Percentiles rank a stretch among this genome's conserved stretches.
Evolutionary conservation across 257 asterid genomes (phyloP).

Genomic region (Marsdenia floribunda): DNA sequence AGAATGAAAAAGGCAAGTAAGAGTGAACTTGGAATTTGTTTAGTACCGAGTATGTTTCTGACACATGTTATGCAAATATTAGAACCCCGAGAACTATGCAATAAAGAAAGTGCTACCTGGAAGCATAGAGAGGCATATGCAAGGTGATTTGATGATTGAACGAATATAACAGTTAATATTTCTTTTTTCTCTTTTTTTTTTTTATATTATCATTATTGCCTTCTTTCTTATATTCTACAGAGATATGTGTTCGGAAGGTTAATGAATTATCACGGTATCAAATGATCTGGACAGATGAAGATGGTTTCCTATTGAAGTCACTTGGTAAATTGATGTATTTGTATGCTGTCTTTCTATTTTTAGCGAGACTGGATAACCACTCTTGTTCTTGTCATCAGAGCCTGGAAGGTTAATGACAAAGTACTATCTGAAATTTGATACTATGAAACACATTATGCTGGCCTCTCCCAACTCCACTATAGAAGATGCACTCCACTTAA

Average conservation of each 20-base stretch:
- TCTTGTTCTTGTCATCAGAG: slow-evolving; percentile 42
- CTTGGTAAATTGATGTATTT: slow-evolving; percentile 49
- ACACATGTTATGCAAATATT: slow-evolving; percentile 31
- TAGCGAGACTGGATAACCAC: slow-evolving; percentile 7
- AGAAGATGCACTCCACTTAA: slow-evolving; percentile 70
- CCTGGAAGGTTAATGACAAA: slow-evolving; percentile 96
- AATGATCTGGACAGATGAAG: slow-evolving; percentile 95
- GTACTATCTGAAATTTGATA: slow-evolving; percentile 91
- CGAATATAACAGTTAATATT: not conserved
- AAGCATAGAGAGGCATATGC: slow-evolving; percentile 67
- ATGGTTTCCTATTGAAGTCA: slow-evolving; percentile 84
- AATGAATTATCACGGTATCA: slow-evolving; percentile 75
- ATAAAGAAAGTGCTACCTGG: slow-evolving; percentile 49
- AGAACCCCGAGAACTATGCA: slow-evolving; percentile 88
- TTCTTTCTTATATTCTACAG: slow-evolving; percentile 37
- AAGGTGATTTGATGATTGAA: slow-evolving; percentile 47
- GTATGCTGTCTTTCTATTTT: slow-evolving; percentile 6
- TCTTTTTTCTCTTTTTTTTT: not conserved
- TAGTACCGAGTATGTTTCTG: slow-evolving; percentile 25
- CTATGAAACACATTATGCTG: slow-evolving; percentile 92
- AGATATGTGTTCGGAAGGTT: slow-evolving; percentile 79
- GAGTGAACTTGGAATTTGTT: slow-evolving; percentile 18
- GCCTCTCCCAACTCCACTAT: slow-evolving; percentile 63
- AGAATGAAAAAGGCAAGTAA: slow-evolving; percentile 90
- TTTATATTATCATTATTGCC: slow-evolving; percentile 11